These are phyloP conservation scores for Solanum clarkiae DNA, from an alignment of 257 asterid species.

Conservation along the genomic window DNA sequence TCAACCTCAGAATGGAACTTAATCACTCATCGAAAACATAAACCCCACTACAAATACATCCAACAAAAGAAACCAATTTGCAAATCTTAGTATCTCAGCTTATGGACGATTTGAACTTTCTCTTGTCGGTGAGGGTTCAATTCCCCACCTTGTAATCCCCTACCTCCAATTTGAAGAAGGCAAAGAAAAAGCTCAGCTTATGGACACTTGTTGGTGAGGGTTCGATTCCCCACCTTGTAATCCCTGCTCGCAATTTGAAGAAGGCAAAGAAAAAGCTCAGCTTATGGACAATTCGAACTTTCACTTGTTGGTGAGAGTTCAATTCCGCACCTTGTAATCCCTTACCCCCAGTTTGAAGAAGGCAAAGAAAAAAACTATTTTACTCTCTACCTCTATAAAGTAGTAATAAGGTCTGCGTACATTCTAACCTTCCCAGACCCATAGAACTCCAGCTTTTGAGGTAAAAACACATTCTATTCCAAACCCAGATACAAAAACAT, in stretches of 20 bases:
- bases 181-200: not conserved
- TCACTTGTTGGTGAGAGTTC: not conserved
- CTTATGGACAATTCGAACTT: not conserved
- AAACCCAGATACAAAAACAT: not conserved
- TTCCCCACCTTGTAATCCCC: too few relatives aligned
- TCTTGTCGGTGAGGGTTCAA: too few relatives aligned
- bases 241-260: not conserved
- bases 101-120: too few relatives aligned
- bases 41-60: not conserved
- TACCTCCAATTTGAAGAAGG: not conserved
- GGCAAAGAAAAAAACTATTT: not conserved
- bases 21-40: not conserved
- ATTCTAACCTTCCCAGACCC: too few relatives aligned
- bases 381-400: not conserved
- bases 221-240: not conserved
- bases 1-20: not conserved
- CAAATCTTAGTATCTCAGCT: not conserved
- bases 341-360: not conserved
- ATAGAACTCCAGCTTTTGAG: not conserved
- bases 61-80: not conserved
- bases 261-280: not conserved
- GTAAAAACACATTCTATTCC: not conserved
- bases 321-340: not conserved
- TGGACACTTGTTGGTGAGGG: not conserved
- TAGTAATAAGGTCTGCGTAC: too few relatives aligned